A percentile compares a stretch with the other conserved stretches of the same genome.
These are phyloP conservation scores for Pyrenophora seminiperda DNA, from an alignment of 2,329 filamentous ascomycete genomes.

Conservation along the genomic window DNA sequence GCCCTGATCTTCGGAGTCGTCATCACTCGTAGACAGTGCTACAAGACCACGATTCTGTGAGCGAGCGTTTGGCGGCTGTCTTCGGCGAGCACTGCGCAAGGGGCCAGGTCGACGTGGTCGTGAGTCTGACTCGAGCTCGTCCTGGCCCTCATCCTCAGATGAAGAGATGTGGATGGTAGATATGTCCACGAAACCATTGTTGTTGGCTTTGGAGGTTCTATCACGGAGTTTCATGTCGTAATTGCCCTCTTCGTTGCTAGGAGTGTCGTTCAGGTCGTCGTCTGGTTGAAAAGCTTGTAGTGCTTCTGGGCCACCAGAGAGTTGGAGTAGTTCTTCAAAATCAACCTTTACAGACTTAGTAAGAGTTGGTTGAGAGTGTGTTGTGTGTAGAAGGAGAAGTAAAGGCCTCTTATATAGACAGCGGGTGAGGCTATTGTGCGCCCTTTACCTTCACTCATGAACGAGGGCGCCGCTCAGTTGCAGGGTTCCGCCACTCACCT, in stretches of 20 bases:
- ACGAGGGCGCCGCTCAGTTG: not conserved
- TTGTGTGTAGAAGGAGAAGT: not conserved
- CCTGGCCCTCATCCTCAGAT: constrained; percentile 34
- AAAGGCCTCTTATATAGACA: not conserved
- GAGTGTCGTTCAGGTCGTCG: constrained; percentile 22
- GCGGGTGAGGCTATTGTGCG: too few species aligned
- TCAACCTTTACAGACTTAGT: constrained; percentile 47
- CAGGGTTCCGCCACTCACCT: constrained; percentile 45
- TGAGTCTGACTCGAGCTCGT: constrained; percentile 17
- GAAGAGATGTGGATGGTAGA: constrained; percentile 37
- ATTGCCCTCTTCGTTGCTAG: constrained; percentile 18
- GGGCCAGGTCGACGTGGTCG: constrained; percentile 25
- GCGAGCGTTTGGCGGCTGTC: constrained; percentile 20
- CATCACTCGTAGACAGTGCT: constrained; percentile 29
- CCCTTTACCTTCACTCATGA: constrained; percentile 6
- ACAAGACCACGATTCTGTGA: constrained; percentile 21
- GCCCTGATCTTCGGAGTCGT: constrained; percentile 20
- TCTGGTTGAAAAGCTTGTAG: constrained; percentile 50
- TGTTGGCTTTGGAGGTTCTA: constrained; percentile 18
- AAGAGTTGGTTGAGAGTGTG: not conserved
- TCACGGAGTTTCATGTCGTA: constrained; percentile 37
- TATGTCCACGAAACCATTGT: constrained; percentile 38
- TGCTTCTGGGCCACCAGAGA: constrained; percentile 55
- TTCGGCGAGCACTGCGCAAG: constrained; percentile 8
- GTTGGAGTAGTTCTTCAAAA: constrained; percentile 52